Evolutionary conservation across 495 filamentous ascomycete genomes (phyloP), one percentile per base, ranked within the genome.

Genomic region (Articulospora tetracladia): DNA sequence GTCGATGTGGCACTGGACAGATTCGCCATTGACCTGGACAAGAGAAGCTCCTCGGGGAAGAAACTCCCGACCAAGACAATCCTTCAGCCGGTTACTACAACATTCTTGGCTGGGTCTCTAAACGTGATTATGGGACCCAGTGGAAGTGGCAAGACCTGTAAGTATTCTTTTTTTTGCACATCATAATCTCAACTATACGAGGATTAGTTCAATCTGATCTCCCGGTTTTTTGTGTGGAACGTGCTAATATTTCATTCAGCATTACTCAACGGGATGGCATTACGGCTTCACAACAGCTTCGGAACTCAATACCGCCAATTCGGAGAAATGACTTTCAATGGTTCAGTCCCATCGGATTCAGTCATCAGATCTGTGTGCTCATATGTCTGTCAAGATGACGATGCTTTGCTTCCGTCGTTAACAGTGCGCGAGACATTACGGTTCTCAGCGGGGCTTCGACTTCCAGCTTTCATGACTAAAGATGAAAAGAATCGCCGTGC

Each of bases 41-140:
- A 88, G 69, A 74, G 78, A 30, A 72, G 74, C 3, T 39, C 68
- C 26, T 73, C 72, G 7, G 76, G 78, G 49, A 73, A 72, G 51
- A 75, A 71, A 27, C 61, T 79, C 1, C 76, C 75, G 2, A 80
- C 68, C 1, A 72, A 85, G 34, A 74, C 75, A 0, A 89, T 91
- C n/a, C 67, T 92, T 44, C 76, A 83, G 53, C 82, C 86, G 0
- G 77, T 90, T 27, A 85, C 77, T 3, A 72, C 84, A 0, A 74
- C 77, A 0, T 90, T 91, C 61, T 74, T 82, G 52, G 73, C 87
- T 11, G 85, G 85, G 1, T 71, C 76, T 20, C 70, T 92, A 12
- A 91, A 92, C 63, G 79, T 91, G 2, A 89, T 92, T 55, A 89
- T 91, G 87, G 88, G 88, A 0, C 88, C 88, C 1, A 89, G 86